phyloP scores from a whole-genome alignment of 495 filamentous ascomycete genomes.

The Penicillium salamii region DNA sequence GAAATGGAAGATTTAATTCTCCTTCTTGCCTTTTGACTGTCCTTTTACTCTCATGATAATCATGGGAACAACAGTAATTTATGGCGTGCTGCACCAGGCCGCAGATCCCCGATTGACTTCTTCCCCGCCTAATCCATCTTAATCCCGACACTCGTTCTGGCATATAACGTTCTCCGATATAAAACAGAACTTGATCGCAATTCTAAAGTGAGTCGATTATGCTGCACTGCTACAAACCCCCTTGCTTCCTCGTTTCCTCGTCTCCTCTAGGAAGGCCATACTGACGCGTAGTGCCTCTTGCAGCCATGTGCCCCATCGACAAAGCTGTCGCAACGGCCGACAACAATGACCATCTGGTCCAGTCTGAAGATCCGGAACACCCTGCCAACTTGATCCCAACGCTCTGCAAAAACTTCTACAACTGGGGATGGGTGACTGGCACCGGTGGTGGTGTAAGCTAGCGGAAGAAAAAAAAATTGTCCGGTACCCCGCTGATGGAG shows the following conservation, averaged over 20 bases:
- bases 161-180: too few species aligned
- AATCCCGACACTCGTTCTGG: too few species aligned
- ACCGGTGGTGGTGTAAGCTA: conserved; percentile 76
- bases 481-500: conserved; percentile 8
- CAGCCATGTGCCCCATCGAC: conserved; percentile 15
- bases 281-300: background rate
- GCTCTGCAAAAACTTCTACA: conserved; percentile 92
- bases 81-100: background rate
- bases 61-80: background rate
- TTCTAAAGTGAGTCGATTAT: too few species aligned
- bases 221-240: too few species aligned
- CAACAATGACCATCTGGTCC: conserved; percentile 75
- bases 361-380: conserved; percentile 62
- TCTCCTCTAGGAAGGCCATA: background rate
- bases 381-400: conserved; percentile 92
- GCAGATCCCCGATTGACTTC: background rate
- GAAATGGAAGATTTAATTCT: too few species aligned
- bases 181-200: too few species aligned
- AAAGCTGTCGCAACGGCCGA: conserved; percentile 27
- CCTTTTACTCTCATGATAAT: too few species aligned
- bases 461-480: conserved; percentile 9
- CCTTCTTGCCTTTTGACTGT: too few species aligned
- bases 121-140: background rate
- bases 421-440: conserved; percentile 92
- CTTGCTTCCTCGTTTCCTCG: too few species aligned